Conservation (phyloP, 2,329 filamentous ascomycete species). For the Colletotrichum destructivum region DNA sequence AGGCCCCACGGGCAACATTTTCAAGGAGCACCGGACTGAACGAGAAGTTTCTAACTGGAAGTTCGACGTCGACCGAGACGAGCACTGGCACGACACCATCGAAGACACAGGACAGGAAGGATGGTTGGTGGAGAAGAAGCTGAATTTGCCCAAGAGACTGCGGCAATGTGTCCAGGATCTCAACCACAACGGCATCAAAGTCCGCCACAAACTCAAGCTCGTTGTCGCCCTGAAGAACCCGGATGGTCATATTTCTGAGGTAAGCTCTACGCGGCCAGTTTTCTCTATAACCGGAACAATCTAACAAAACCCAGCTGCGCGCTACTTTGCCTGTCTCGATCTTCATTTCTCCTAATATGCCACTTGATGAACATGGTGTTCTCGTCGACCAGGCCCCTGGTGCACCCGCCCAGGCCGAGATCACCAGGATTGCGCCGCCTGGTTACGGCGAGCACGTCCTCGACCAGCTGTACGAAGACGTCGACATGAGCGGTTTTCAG, state of each 20-base stretch:
- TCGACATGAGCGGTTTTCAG: constrained; percentile 86
- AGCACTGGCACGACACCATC: constrained; percentile 79
- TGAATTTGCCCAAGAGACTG: constrained; percentile 85
- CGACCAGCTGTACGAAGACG: constrained; percentile 90
- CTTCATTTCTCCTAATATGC: constrained; percentile 95
- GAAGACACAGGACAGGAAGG: constrained; percentile 78
- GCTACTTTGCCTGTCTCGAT: constrained; percentile 92
- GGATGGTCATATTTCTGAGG: constrained; percentile 93
- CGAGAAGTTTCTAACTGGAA: constrained; percentile 75
- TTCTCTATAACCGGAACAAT: background rate
- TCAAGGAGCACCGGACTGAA: constrained; percentile 73
- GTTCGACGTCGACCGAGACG: constrained; percentile 67
- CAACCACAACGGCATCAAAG: constrained; percentile 89
- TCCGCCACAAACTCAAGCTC: constrained; percentile 93
- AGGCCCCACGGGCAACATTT: constrained; percentile 61
- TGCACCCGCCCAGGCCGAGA: constrained; percentile 66
- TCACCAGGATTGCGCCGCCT: constrained; percentile 84
- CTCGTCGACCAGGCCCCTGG: constrained; percentile 75
- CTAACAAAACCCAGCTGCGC: constrained; percentile 71
- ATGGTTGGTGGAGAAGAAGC: constrained; percentile 72
- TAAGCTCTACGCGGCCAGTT: constrained; percentile 54
- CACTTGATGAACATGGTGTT: constrained; percentile 89
- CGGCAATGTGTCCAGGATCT: constrained; percentile 91
- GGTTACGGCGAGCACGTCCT: constrained; percentile 92
- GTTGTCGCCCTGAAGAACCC: constrained; percentile 94